Conservation (phyloP, 176 grass and related monocot species). For the Oryza nivara region DNA sequence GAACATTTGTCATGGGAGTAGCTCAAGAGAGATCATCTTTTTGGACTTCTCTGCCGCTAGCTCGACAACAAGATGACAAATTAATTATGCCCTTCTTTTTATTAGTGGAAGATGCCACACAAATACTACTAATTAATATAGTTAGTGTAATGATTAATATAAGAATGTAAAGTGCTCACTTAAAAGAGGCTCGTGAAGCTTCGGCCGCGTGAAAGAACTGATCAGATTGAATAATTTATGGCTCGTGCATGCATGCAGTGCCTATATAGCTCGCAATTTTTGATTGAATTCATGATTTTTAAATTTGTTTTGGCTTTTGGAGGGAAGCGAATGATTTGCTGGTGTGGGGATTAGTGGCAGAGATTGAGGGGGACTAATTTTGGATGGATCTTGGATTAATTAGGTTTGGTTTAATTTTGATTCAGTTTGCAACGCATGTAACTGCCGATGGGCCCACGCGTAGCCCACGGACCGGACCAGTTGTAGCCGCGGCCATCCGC, state of each 20-base stretch:
- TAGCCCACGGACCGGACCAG: constrained; percentile 45
- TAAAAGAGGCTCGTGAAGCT: constrained; percentile 9
- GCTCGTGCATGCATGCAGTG: not conserved
- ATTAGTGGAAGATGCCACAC: not conserved
- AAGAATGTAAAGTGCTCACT: not conserved
- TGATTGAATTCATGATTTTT: not conserved
- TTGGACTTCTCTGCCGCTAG: constrained; percentile 21
- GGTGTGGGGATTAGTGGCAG: not conserved
- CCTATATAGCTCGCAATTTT: not conserved
- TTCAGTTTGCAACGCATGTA: not conserved
- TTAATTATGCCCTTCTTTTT: not conserved
- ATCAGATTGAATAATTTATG: not conserved
- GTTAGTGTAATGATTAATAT: not conserved
- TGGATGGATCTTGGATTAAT: not conserved
- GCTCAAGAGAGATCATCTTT: constrained; percentile 12
- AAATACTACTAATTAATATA: not conserved
- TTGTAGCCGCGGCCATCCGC: not conserved
- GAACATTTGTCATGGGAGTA: not conserved
- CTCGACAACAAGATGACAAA: constrained; percentile 47
- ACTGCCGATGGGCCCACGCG: constrained; percentile 29
- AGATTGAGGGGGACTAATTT: not conserved
- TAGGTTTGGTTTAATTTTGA: not conserved
- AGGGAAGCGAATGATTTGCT: not conserved
- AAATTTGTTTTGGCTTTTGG: not conserved
- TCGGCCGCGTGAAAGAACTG: not conserved